Conservation (phyloP, 345 rosid species). For the Corchorus olitorius region DNA sequence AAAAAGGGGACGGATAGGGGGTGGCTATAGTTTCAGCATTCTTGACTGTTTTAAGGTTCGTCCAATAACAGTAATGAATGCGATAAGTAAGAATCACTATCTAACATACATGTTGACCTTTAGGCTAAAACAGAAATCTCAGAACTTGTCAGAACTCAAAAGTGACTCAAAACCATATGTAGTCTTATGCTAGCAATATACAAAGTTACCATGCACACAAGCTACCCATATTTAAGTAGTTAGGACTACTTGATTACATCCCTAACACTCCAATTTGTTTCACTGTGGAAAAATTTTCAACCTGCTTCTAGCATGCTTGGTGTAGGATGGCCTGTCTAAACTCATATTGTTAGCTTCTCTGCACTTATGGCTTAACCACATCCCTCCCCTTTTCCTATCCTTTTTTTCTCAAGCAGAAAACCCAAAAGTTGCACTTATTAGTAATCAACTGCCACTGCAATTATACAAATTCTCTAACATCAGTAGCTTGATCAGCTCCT, state of each 20-base stretch:
- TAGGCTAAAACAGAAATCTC: background rate
- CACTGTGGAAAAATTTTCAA: background rate
- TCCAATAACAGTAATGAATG: background rate
- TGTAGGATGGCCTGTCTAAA: background rate
- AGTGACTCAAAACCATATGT: no score
- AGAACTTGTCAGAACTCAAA: background rate
- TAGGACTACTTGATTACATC: background rate
- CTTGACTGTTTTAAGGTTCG: background rate
- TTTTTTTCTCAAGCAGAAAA: background rate
- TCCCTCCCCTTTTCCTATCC: background rate
- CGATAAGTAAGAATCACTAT: background rate
- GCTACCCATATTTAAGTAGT: background rate
- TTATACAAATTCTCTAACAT: background rate
- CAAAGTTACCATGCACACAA: background rate
- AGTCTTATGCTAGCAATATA: background rate
- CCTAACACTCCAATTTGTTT: background rate
- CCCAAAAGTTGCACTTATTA: background rate
- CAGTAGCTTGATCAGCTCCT: background rate
- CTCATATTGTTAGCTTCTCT: background rate
- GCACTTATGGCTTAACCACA: background rate
- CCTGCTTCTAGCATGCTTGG: background rate
- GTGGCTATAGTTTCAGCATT: background rate
- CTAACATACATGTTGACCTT: background rate
- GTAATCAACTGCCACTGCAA: background rate
- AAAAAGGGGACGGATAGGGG: background rate